Evolutionary conservation across 2,329 filamentous ascomycete genomes (phyloP).

Genomic region (Drechslerella coelobrocha): DNA sequence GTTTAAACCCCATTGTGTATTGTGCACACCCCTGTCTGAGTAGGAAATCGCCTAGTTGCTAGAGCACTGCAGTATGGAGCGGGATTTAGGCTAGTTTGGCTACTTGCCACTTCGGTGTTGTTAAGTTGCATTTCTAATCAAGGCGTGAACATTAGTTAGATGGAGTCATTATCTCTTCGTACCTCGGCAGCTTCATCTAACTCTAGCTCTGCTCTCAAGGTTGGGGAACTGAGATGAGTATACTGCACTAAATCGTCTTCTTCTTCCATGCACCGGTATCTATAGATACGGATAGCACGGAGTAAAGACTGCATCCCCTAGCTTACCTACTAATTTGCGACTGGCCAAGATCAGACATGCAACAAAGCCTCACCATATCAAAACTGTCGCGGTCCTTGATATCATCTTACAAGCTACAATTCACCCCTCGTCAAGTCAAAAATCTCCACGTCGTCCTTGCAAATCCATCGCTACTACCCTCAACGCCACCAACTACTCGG

Average conservation of each 20-base stretch:
- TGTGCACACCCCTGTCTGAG: no score
- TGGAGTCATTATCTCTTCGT: background rate
- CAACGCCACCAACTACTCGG: background rate
- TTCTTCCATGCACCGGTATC: background rate
- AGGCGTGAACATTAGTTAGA: background rate
- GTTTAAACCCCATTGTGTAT: no score
- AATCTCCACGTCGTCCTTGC: background rate
- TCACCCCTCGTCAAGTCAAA: background rate
- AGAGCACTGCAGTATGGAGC: no score
- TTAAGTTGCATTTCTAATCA: constrained; percentile 4
- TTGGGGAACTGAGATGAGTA: background rate
- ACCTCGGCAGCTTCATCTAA: background rate
- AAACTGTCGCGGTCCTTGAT: constrained; percentile 10
- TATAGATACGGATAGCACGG: background rate
- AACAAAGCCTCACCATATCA: background rate
- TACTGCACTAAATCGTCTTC: background rate
- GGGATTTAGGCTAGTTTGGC: no score
- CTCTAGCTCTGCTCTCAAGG: background rate
- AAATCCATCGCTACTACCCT: background rate
- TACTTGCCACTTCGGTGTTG: background rate
- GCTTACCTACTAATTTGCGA: no score
- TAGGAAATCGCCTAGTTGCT: no score
- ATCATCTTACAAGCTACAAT: background rate
- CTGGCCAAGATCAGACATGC: constrained; percentile 20
- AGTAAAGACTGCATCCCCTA: no score